Evolutionary conservation across 805 yeast genomes (phyloP).

Genomic region (Yarrowia hollandica): DNA sequence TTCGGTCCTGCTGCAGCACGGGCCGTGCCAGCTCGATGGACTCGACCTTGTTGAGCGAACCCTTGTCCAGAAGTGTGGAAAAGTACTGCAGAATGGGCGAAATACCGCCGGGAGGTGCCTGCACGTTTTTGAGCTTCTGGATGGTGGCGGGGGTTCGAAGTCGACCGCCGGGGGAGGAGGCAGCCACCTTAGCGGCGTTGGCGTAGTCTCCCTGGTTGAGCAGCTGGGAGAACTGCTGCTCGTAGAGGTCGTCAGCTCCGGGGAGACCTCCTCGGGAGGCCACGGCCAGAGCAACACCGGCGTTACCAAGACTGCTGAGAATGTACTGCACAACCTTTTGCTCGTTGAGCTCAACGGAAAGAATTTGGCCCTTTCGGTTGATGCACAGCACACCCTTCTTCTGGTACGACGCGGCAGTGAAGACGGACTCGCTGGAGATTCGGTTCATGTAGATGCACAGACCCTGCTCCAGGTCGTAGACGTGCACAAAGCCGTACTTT

Average conservation of each 20-base stretch:
- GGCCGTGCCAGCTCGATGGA: slow-evolving; percentile 94
- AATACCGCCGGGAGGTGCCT: slow-evolving; percentile 90
- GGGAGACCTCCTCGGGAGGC: slow-evolving; percentile 96
- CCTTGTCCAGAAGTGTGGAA: slow-evolving; percentile 86
- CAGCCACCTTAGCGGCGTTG: slow-evolving; percentile 95
- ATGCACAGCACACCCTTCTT: slow-evolving; percentile 85
- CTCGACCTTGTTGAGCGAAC: slow-evolving; percentile 88
- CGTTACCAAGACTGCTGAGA: slow-evolving; percentile 80
- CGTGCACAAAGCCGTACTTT: slow-evolving; percentile 93
- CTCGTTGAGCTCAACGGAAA: slow-evolving; percentile 85
- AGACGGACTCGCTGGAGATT: slow-evolving; percentile 92
- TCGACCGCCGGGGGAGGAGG: slow-evolving; percentile 75
- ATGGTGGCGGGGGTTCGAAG: slow-evolving; percentile 93
- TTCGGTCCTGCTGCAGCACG: slow-evolving; percentile 91
- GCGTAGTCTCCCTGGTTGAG: slow-evolving; percentile 82
- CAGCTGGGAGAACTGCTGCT: slow-evolving; percentile 86
- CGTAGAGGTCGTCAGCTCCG: slow-evolving; percentile 91
- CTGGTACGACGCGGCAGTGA: slow-evolving; percentile 77
- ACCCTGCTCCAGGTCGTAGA: slow-evolving; percentile 92
- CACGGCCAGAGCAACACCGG: slow-evolving; percentile 78
- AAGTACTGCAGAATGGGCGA: slow-evolving; percentile 94
- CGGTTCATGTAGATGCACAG: slow-evolving; percentile 91
- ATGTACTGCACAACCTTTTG: slow-evolving; percentile 87
- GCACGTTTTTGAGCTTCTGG: slow-evolving; percentile 84
- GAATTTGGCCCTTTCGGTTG: slow-evolving; percentile 92